Conservation (phyloP, 1,284 basidiomycete species). For the Coriolopsis trogii region DNA sequence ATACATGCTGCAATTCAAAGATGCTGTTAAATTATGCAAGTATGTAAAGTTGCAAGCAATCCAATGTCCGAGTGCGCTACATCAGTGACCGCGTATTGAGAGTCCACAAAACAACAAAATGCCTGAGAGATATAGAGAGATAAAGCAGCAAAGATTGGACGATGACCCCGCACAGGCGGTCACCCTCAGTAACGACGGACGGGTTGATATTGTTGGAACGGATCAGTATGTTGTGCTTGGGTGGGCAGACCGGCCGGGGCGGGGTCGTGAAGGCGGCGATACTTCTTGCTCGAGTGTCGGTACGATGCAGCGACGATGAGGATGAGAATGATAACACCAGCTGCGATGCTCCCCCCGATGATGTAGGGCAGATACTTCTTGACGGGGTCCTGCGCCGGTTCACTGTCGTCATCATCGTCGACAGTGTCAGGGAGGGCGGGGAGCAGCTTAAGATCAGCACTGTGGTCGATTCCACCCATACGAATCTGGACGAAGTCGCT, state of each 20-base stretch:
- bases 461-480: constrained; percentile 51
- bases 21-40: no score
- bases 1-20: no score
- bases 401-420: constrained; percentile 13
- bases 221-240: no score
- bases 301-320: constrained; percentile 30
- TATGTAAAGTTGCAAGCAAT: no score
- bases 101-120: neutral
- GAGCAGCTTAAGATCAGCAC: constrained; percentile 50
- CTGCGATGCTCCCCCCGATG: constrained; percentile 32
- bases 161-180: neutral
- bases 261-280: constrained; percentile 34
- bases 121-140: no score
- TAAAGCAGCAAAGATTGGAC: constrained; percentile 1
- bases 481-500: constrained; percentile 55
- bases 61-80: no score
- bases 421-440: constrained; percentile 38
- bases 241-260: constrained; percentile 31
- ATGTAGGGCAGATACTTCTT: constrained; percentile 35
- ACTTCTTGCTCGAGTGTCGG: constrained; percentile 38
- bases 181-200: constrained; percentile 29
- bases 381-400: constrained; percentile 23
- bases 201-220: constrained; percentile 37
- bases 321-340: constrained; percentile 29
- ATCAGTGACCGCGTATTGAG: no score